Conservation (phyloP, 441 rosid genomes). For the Adansonia rubrostipa region DNA sequence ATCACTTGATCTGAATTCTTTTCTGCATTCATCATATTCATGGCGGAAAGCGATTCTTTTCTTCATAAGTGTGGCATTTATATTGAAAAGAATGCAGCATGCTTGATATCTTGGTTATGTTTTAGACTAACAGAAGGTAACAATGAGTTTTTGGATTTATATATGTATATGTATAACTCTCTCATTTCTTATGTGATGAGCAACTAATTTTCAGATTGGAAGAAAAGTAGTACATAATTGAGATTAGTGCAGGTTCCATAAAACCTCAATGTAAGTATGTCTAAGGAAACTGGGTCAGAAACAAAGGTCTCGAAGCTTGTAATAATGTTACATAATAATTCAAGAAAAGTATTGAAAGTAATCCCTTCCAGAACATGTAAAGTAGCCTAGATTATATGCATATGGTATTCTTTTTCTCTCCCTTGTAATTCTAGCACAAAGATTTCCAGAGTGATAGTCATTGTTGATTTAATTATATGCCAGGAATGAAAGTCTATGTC, state of each 20-base stretch:
- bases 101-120: background rate
- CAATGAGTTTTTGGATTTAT: background rate
- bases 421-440: background rate
- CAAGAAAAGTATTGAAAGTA: slow-evolving; percentile 8
- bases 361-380: background rate
- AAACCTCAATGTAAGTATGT: background rate
- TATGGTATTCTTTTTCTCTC: background rate
- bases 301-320: background rate
- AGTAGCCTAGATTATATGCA: background rate
- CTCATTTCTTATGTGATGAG: background rate
- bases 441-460: background rate
- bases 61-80: background rate
- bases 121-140: background rate
- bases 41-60: too few relatives aligned
- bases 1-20: background rate
- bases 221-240: slow-evolving; percentile 1
- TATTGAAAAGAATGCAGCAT: slow-evolving; percentile 4
- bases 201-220: slow-evolving; percentile 1
- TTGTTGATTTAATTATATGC: slow-evolving; percentile 25
- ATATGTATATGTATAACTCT: background rate
- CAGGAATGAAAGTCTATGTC: slow-evolving; percentile 69
- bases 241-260: background rate
- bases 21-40: background rate
- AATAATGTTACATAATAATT: background rate
- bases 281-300: background rate